Evolutionary conservation across 106 monocot species (phyloP), one percentile per base, ranked within the genome.

Genomic region (Acorus calamus): DNA sequence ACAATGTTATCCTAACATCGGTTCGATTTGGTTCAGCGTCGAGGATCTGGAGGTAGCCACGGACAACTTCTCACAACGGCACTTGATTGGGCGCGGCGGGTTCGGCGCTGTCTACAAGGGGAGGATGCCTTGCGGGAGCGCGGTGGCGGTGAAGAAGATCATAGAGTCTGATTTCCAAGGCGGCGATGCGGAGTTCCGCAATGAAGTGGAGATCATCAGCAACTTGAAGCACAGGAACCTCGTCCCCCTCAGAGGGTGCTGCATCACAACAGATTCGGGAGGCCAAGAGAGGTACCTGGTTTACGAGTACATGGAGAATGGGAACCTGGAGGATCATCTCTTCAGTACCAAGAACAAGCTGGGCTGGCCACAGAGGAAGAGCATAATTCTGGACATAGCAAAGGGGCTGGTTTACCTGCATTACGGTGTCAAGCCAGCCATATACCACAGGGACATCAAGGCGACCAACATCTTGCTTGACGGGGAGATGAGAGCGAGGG

Each of bases 371-470:
- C 78, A 88, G 72, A 75, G 85, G 70, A 83, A 78, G 76, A 79
- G 4, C 73, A 77, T 93, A 11, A 79, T 93, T 56, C 61, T 93
- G 5, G 88, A 88, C 70, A 71, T 88, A 14, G 93, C 83, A 4
- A 88, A 79, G 57, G 88, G 88, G 3, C 66, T 93, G 14, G 71
- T 50, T 4, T 93, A 93, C 68, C 76, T 93, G 8, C 93, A 93
- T 63, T 79, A 85, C 50, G 85, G 84, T 3, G 71, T 89, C 4
- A 84, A 89, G 63, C 89, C 89, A 6, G 81, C 81, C 2, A 93
- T 88, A 42, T 88, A 64, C 65, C 93, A 93, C 69, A 64, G 88
- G 11, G 93, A 93, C 61, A 85, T 93, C 70, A 93, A 93, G 60
- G 74, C 88, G 8, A 93, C 82, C 7, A 93, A 92, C 81, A 87